A percentile compares a stretch with the other conserved stretches of the same genome.
Evolutionary conservation across 2,329 filamentous ascomycete genomes (phyloP).

Genomic region (Diaporthe capsici): DNA sequence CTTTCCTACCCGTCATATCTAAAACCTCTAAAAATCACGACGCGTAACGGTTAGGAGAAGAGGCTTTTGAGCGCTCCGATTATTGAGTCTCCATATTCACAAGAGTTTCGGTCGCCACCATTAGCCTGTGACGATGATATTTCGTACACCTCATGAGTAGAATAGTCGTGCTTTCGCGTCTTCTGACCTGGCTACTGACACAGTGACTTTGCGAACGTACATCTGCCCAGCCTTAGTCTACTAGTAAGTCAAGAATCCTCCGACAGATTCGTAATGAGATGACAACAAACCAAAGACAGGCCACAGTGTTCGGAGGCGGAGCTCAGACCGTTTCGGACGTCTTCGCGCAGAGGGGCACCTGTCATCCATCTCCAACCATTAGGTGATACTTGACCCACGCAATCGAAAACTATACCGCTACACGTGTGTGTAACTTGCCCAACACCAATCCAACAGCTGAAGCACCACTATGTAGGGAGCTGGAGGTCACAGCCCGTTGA

Average conservation of each 20-base stretch:
- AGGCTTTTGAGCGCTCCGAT: neutral
- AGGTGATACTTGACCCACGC: neutral
- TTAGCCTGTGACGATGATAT: neutral
- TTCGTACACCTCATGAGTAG: neutral
- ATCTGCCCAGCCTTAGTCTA: neutral
- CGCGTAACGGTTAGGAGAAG: neutral
- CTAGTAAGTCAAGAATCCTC: no score
- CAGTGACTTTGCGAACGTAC: no score
- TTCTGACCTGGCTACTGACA: neutral
- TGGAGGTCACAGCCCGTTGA: neutral
- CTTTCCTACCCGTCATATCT: slow-evolving; percentile 5
- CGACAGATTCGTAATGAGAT: neutral
- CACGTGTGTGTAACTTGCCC: neutral
- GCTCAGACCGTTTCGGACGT: neutral
- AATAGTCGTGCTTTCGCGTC: neutral
- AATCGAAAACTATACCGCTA: neutral
- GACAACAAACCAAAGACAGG: neutral
- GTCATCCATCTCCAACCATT: neutral
- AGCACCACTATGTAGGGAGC: neutral
- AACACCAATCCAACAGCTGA: neutral
- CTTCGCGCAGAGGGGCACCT: neutral
- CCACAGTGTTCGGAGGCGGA: no score
- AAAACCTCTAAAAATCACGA: slow-evolving; percentile 18
- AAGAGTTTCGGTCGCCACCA: neutral
- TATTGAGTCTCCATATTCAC: neutral